phyloP scores from a whole-genome alignment of 2,329 filamentous ascomycete genomes.

The Trichophyton verrucosum region DNA sequence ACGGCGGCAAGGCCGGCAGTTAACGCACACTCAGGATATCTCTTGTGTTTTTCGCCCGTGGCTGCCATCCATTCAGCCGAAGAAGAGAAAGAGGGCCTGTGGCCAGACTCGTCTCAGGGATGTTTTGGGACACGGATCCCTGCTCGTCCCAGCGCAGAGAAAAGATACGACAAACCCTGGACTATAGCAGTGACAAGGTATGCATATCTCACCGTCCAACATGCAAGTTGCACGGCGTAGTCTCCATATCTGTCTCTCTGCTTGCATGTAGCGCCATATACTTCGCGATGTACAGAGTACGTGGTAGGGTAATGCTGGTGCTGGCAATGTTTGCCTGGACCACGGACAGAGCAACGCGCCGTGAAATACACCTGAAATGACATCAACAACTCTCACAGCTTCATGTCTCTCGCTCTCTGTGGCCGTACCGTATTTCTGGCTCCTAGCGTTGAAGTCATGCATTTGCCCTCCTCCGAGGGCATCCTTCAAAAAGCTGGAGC shows the following conservation, averaged over 20 bases:
- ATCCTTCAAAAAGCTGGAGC: not conserved
- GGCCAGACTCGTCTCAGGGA: not conserved
- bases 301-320: too few species aligned
- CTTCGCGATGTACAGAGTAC: not conserved
- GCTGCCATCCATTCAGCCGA: not conserved
- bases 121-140: constrained; percentile 2
- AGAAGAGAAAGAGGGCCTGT: not conserved
- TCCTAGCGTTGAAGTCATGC: not conserved
- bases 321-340: too few species aligned
- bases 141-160: constrained; percentile 8
- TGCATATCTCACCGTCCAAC: too few species aligned
- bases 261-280: not conserved
- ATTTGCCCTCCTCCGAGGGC: not conserved
- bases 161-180: not conserved
- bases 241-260: too few species aligned
- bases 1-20: not conserved
- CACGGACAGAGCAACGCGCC: too few species aligned
- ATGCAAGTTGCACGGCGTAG: too few species aligned
- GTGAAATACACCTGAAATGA: not conserved
- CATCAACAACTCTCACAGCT: not conserved
- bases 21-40: too few species aligned
- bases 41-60: not conserved
- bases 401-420: not conserved
- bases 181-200: not conserved
- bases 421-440: not conserved